phyloP scores from a whole-genome alignment of 148 eudicot genomes.

The Rhododendron molle region DNA sequence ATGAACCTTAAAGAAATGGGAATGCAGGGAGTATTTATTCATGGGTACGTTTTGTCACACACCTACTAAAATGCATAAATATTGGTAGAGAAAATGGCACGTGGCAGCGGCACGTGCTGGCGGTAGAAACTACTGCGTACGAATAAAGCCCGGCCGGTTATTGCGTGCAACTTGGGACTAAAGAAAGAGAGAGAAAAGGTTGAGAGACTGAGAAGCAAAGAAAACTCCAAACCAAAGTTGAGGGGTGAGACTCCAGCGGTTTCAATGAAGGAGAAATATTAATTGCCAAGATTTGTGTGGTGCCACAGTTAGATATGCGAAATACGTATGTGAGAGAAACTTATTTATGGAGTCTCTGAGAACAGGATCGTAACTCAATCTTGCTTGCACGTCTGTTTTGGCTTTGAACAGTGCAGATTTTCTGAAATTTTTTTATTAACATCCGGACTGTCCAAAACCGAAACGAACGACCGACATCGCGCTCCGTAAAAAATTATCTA shows the following conservation, averaged over 20 bases:
- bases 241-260: background rate
- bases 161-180: constrained; percentile 10
- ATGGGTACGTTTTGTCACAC: background rate
- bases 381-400: too few species aligned
- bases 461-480: too few species aligned
- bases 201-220: constrained; percentile 24
- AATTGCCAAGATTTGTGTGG: constrained; percentile 34
- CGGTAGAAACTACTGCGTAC: background rate
- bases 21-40: background rate
- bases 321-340: too few species aligned
- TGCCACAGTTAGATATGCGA: background rate
- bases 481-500: too few species aligned
- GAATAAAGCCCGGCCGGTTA: background rate
- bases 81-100: constrained; percentile 3
- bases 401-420: too few species aligned
- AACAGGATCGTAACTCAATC: too few species aligned
- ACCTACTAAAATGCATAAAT: background rate
- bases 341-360: too few species aligned
- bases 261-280: constrained; percentile 19
- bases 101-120: background rate
- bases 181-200: background rate
- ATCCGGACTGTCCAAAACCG: too few species aligned
- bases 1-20: background rate
- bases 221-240: background rate
- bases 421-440: too few species aligned